Conservation (phyloP, 1,284 basidiomycete genomes). For the Leccinum fuscescens region DNA sequence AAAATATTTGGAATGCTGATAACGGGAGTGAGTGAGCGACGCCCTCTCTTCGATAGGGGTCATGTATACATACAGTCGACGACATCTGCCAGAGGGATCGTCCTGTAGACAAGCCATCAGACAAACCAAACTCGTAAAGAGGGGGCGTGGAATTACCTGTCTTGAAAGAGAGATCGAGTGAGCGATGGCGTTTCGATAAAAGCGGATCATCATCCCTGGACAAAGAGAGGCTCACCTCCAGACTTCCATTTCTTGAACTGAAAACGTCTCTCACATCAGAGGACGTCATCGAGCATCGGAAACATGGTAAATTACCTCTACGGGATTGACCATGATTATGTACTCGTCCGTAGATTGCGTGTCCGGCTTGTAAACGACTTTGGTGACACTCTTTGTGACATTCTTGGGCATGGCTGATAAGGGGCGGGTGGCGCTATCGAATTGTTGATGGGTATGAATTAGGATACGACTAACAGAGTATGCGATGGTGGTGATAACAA, state of each 20-base stretch:
- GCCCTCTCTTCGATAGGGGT: background rate
- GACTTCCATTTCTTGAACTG: constrained; percentile 78
- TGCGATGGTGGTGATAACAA: background rate
- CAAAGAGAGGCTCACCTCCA: constrained; percentile 53
- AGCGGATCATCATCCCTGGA: constrained; percentile 5
- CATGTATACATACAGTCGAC: constrained; percentile 64
- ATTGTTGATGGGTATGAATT: constrained; percentile 10
- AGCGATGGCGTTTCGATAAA: constrained; percentile 25
- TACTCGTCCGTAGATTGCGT: constrained; percentile 68
- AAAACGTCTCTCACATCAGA: constrained; percentile 6
- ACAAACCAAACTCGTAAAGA: constrained; percentile 13
- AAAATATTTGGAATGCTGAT: constrained; percentile 50
- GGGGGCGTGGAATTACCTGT: constrained; percentile 53
- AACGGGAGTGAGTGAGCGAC: constrained; percentile 2
- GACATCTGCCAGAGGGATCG: constrained; percentile 65
- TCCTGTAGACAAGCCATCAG: constrained; percentile 37
- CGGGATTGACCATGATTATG: constrained; percentile 64
- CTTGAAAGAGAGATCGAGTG: constrained; percentile 37
- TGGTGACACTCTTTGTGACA: constrained; percentile 57
- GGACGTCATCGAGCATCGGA: constrained; percentile 10
- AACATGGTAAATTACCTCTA: constrained; percentile 47
- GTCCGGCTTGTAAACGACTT: constrained; percentile 77
- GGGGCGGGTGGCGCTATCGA: constrained; percentile 3
- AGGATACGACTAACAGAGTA: background rate
- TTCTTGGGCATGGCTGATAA: constrained; percentile 45